Evolutionary conservation across 2,329 filamentous ascomycete genomes (phyloP).

Genomic region (Fusarium anthophilum): DNA sequence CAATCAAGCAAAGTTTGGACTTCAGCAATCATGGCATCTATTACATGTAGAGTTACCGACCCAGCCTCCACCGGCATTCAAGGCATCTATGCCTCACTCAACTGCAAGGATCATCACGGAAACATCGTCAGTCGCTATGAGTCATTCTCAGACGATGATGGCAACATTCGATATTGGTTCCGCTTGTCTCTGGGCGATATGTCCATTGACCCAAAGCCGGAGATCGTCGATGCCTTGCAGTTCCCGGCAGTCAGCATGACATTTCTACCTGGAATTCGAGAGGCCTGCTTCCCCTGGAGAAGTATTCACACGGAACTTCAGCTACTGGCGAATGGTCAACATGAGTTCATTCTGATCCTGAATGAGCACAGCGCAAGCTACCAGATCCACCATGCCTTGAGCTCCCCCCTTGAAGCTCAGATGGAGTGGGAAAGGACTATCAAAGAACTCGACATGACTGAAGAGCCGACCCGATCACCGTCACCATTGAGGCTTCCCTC

Average conservation of each 20-base stretch:
- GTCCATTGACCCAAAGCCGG: not conserved
- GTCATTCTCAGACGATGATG: not conserved
- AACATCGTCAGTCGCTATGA: not conserved
- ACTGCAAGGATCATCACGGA: not conserved
- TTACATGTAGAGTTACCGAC: slow-evolving; percentile 4
- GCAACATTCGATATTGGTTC: slow-evolving; percentile 12
- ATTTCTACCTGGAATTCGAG: not conserved
- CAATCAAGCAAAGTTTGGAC: no score
- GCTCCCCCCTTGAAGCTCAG: not conserved
- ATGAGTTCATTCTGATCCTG: not conserved
- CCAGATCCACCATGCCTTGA: not conserved
- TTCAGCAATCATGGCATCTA: not conserved
- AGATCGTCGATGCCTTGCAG: not conserved
- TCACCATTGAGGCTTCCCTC: not conserved
- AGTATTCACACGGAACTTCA: not conserved
- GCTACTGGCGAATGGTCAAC: not conserved
- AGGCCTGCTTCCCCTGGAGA: not conserved
- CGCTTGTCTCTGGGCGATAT: not conserved
- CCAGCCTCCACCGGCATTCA: not conserved
- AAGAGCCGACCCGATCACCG: not conserved
- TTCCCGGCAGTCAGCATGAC: not conserved
- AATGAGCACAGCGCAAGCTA: not conserved
- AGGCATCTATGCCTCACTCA: slow-evolving; percentile 9
- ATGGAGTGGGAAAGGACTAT: slow-evolving; percentile 2
- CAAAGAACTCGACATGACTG: not conserved